Conservation (phyloP, 345 rosid species). For the Brassica cretica region DNA sequence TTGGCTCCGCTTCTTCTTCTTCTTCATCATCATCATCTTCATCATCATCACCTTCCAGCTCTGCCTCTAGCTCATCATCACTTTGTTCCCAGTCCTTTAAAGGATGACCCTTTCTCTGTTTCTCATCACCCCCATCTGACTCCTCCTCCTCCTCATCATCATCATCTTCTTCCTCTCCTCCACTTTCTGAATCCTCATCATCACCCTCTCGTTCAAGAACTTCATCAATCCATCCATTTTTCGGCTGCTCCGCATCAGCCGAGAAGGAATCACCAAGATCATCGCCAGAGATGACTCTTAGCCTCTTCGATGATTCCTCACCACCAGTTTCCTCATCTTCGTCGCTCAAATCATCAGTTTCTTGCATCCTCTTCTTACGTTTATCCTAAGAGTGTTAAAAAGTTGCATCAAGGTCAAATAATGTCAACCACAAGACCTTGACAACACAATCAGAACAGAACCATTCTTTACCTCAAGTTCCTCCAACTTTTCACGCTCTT, state of each 20-base stretch:
- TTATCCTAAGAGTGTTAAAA: conserved; percentile 61
- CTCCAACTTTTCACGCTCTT: conserved; percentile 75
- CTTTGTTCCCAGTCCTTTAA: conserved; percentile 91
- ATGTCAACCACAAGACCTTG: conserved; percentile 15
- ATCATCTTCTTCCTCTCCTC: conserved; percentile 38
- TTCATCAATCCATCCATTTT: conserved; percentile 87
- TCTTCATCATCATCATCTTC: conserved; percentile 31
- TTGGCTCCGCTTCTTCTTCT: conserved; percentile 35
- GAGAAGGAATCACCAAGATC: conserved; percentile 93
- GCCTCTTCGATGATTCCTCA: conserved; percentile 42
- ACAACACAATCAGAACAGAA: conserved; percentile 9
- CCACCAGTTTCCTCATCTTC: conserved; percentile 63
- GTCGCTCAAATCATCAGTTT: conserved; percentile 66
- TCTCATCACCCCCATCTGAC: conserved; percentile 52
- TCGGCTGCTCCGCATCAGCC: conserved; percentile 54
- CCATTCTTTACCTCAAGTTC: conserved; percentile 61
- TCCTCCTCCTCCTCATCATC: conserved; percentile 43
- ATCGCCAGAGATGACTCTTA: conserved; percentile 66
- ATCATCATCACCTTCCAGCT: conserved; percentile 50
- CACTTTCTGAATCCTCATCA: conserved; percentile 58
- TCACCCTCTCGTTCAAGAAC: conserved; percentile 67
- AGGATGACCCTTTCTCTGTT: conserved; percentile 35
- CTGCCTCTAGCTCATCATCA: conserved; percentile 65
- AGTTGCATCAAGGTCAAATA: conserved; percentile 5
- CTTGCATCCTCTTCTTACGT: conserved; percentile 82